Conservation (phyloP, 495 filamentous ascomycete genomes). For the Rusavskia elegans region DNA sequence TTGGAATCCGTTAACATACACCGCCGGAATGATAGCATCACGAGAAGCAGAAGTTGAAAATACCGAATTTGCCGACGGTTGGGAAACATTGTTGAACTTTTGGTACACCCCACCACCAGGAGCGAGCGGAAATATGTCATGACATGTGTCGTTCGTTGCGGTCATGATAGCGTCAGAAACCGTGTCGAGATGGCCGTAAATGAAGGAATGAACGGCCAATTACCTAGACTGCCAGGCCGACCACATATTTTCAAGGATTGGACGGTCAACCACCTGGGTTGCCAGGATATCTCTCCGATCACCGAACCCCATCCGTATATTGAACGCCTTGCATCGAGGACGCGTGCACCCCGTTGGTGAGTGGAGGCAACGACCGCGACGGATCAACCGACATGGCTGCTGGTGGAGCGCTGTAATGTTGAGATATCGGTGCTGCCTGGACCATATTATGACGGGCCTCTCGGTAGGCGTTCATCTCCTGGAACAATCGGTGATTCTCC, state of each 20-base stretch:
- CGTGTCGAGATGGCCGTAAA: no score
- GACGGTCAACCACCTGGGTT: not conserved
- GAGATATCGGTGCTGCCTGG: slow-evolving; percentile 23
- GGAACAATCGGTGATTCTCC: slow-evolving; percentile 37
- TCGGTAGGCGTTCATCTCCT: slow-evolving; percentile 12
- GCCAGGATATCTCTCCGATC: not conserved
- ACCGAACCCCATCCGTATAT: slow-evolving; percentile 36
- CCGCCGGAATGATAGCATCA: no score
- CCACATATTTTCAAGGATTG: no score
- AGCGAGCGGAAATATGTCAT: no score
- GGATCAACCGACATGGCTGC: slow-evolving; percentile 25
- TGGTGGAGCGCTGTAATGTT: slow-evolving; percentile 19
- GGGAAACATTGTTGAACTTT: no score
- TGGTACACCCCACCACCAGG: no score
- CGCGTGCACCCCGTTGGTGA: slow-evolving; percentile 29
- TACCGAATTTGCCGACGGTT: no score
- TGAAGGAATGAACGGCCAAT: no score
- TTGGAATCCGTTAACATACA: no score
- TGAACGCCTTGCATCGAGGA: slow-evolving; percentile 43
- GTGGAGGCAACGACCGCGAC: slow-evolving; percentile 34
- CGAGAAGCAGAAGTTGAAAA: no score
- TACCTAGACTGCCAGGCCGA: not conserved
- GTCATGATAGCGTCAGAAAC: no score
- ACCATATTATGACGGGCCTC: slow-evolving; percentile 15
- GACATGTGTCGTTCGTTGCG: no score